Conservation (phyloP, 352 stramenopile species). For the Globisporangium lucens region DNA sequence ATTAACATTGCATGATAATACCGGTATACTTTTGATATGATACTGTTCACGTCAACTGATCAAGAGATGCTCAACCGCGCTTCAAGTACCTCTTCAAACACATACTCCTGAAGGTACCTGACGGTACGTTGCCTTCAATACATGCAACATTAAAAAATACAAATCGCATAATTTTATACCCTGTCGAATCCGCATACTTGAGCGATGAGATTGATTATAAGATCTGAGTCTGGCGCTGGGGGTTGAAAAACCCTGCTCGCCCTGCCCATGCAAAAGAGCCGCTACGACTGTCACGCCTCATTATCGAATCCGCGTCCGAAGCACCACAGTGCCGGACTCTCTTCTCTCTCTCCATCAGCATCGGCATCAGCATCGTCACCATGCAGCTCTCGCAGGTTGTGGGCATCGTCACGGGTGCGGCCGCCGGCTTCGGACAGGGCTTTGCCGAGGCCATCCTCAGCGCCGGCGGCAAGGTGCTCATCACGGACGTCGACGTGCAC, state of each 20-base stretch:
- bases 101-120: not conserved
- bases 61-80: not conserved
- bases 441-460: conserved; percentile 61
- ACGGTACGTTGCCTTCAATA: too few species aligned
- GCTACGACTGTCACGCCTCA: not conserved
- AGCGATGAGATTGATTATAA: not conserved
- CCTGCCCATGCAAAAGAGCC: not conserved
- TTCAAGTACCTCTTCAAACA: conserved; percentile 11
- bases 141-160: too few species aligned
- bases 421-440: conserved; percentile 57
- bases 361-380: not conserved
- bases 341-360: not conserved
- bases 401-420: conserved; percentile 71
- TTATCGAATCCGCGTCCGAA: not conserved
- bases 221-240: not conserved
- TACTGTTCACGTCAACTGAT: conserved; percentile 13
- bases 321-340: not conserved
- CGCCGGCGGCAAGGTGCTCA: conserved; percentile 53
- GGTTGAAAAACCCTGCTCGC: not conserved
- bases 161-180: not conserved
- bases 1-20: not conserved
- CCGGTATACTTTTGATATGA: not conserved
- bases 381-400: conserved; percentile 67
- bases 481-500: conserved; percentile 73
- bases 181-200: not conserved